Conservation (phyloP, 768 basidiomycete genomes). For the Suillus occidentalis region DNA sequence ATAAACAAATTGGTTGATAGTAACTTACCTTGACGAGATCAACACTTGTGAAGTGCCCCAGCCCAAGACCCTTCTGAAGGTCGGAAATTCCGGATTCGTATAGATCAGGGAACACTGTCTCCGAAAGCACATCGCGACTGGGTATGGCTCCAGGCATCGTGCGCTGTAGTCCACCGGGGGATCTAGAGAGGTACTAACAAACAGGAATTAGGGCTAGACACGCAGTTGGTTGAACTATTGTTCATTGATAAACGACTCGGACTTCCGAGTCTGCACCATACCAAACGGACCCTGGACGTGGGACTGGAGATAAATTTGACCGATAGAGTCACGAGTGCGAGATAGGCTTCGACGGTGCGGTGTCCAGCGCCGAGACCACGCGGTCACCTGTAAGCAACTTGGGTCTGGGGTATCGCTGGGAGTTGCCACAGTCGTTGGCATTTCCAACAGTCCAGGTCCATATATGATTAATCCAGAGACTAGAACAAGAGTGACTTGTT, state of each 20-base stretch:
- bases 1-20: not conserved
- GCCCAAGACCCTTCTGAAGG: conserved; percentile 52
- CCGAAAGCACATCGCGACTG: not conserved
- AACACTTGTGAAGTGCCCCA: conserved; percentile 55
- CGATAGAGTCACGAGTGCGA: conserved; percentile 1
- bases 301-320: not conserved
- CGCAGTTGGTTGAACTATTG: conserved; percentile 8
- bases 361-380: not conserved
- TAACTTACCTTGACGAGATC: conserved; percentile 56
- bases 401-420: not conserved
- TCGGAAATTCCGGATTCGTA: conserved; percentile 62
- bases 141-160: conserved; percentile 18
- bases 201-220: not conserved
- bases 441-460: not conserved
- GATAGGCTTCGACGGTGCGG: not conserved
- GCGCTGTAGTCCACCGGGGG: not conserved
- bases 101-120: conserved; percentile 48
- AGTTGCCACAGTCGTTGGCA: not conserved
- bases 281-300: conserved; percentile 12
- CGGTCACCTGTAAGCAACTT: not conserved
- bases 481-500: not conserved
- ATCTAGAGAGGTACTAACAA: conserved; percentile 10
- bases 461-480: not conserved
- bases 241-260: conserved; percentile 21
- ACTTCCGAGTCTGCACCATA: conserved; percentile 15